Evolutionary conservation across 2,329 filamentous ascomycete species (phyloP).

Genomic region (Dactylellina cionopaga): DNA sequence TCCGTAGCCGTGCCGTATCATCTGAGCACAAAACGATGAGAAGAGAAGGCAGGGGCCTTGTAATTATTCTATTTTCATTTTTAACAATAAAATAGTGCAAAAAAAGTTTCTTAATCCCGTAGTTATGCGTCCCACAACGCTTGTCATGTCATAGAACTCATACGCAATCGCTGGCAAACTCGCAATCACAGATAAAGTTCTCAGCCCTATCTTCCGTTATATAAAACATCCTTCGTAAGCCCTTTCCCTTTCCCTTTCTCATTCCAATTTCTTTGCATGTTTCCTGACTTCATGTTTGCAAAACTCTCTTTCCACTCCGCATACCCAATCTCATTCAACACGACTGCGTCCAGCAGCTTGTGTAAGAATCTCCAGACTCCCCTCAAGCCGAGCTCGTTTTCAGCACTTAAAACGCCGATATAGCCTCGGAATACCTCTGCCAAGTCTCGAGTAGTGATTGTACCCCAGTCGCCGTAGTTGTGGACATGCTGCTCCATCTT

Average conservation of each 20-base stretch:
- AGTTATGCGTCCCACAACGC: no score
- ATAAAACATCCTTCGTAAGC: background rate
- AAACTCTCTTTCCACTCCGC: background rate
- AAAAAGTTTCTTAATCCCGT: no score
- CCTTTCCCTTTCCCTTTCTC: conserved; percentile 15
- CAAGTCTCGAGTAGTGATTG: conserved; percentile 24
- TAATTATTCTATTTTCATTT: no score
- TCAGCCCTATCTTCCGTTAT: no score
- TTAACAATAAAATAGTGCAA: no score
- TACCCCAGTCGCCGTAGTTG: conserved; percentile 27
- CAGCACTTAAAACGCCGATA: conserved; percentile 22
- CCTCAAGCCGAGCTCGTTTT: conserved; percentile 20
- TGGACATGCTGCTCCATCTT: conserved; percentile 47
- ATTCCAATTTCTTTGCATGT: background rate
- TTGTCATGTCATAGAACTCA: no score
- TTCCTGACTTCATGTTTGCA: background rate
- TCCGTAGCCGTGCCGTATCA: no score
- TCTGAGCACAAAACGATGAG: background rate
- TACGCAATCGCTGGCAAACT: no score
- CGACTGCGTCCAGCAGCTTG: background rate
- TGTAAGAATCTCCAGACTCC: conserved; percentile 7
- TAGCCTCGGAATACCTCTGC: conserved; percentile 44
- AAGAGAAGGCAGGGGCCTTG: no score
- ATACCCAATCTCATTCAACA: conserved; percentile 33
- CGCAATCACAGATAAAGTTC: no score